phyloP scores from a whole-genome alignment of 305 asterid genomes.

The Plantago lanceolata region DNA sequence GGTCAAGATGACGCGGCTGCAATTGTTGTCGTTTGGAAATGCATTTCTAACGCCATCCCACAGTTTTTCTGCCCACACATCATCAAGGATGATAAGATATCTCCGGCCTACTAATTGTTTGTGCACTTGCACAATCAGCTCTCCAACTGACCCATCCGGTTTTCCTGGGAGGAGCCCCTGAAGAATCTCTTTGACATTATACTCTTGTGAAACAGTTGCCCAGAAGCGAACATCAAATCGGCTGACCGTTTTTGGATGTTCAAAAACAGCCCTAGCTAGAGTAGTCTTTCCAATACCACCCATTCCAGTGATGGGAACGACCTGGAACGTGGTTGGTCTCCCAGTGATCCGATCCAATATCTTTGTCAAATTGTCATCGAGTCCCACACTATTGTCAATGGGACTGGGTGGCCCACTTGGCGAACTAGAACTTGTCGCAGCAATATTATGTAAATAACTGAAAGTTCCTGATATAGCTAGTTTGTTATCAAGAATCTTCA shows the following conservation, averaged over 20 bases:
- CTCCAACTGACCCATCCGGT: background rate
- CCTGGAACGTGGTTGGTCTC: background rate
- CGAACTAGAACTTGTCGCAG: background rate
- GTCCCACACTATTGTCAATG: background rate
- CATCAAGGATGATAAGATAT: slow-evolving; percentile 1
- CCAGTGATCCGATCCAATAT: background rate
- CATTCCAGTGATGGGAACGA: slow-evolving; percentile 2
- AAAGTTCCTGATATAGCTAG: background rate
- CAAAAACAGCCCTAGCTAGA: background rate
- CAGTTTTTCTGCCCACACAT: background rate
- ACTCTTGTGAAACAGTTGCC: background rate
- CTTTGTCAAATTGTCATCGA: background rate
- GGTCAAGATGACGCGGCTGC: background rate
- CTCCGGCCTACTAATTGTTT: background rate
- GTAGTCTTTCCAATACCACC: slow-evolving; percentile 8
- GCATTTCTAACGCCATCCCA: slow-evolving; percentile 6
- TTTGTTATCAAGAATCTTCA: background rate
- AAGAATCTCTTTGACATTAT: background rate
- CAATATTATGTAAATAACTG: too few relatives aligned
- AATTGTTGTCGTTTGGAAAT: background rate
- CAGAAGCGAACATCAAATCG: background rate
- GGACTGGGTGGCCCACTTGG: background rate
- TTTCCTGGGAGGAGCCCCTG: background rate
- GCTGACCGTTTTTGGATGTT: background rate
- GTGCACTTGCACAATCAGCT: background rate